These are phyloP conservation scores for Golubevia sp. DNA, from an alignment of 1,284 basidiomycete genomes.

Conservation along the genomic window DNA sequence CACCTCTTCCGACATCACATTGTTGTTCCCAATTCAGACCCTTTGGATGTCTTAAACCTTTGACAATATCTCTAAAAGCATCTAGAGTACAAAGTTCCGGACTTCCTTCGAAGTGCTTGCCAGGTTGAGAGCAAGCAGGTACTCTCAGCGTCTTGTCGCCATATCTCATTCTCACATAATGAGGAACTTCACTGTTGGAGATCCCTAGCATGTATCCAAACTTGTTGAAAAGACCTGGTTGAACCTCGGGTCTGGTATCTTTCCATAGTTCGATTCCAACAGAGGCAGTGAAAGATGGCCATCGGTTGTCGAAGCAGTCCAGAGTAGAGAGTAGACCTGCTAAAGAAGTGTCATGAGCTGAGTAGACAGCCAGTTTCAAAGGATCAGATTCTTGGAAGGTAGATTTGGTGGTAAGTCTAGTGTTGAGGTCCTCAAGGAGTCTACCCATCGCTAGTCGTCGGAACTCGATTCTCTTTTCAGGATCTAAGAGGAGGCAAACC, in stretches of 20 bases:
- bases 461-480: constrained; percentile 68
- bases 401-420: constrained; percentile 66
- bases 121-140: constrained; percentile 72
- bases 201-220: background rate
- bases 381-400: constrained; percentile 22
- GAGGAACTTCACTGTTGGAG: constrained; percentile 22
- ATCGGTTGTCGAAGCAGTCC: constrained; percentile 77
- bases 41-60: constrained; percentile 38
- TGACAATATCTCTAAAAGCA: constrained; percentile 67
- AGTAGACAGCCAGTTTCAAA: constrained; percentile 64
- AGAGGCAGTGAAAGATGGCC: constrained; percentile 48
- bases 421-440: constrained; percentile 70
- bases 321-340: constrained; percentile 73
- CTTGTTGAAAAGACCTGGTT: constrained; percentile 6
- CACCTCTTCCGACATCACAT: constrained; percentile 31
- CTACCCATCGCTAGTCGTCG: constrained; percentile 77
- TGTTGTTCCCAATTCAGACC: constrained; percentile 42
- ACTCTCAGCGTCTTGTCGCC: constrained; percentile 73
- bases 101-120: constrained; percentile 72
- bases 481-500: constrained; percentile 6
- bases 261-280: constrained; percentile 37
- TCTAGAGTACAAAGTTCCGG: constrained; percentile 78
- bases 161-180: constrained; percentile 73
- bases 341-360: constrained; percentile 71
- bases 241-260: background rate